Evolutionary conservation across 1,284 basidiomycete genomes (phyloP), one percentile per base, ranked within the genome.

Genomic region (Apiotrichum siamense): DNA sequence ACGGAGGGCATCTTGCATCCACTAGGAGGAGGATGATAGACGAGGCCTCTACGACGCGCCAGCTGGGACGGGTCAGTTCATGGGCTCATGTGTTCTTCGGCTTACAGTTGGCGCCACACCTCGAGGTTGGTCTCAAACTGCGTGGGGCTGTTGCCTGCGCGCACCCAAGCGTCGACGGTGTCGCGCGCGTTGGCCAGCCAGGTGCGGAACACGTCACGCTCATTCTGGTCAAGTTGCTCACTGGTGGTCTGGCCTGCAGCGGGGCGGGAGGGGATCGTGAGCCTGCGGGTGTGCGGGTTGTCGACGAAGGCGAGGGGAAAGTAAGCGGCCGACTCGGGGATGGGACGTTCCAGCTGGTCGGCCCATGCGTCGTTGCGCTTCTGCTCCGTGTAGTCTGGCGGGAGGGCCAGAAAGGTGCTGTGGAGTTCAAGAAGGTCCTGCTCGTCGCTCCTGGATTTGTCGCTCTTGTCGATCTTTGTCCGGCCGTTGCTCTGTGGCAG

Each of bases 101-200:
- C 51, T 47, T 26, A 54, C 82, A 94, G 73, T 74, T 94, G 90
- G 57, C 90, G 76, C 89, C 89, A 94, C 6, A 94, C 90, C 69
- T 93, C 87, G 26, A 93, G 66, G 70, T 94, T 94, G 31, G 87
- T 81, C 72, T 94, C 91, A 68, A 84, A 94, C 65, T 85, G 85
- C 0, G 86, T 85, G 5, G 69, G 67, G 37, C 69, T 66, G 26
- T 64, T 50, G 18, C 49, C 52, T 36, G 43, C 48, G 31, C 52
- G 43, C 7, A 36, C 52, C 83, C 84, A 88, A 25, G 76, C 70
- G 21, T 78, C 69, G 24, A 87, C 75, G 12, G 76, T 64, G 5
- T 72, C 68, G 62, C 88, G 83, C 13, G 81, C 83, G 56, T 81
- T 75, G 7, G 73, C 70, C 17, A 88, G 75, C 87, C 88, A 91